These are phyloP conservation scores for Effrenium voratum DNA, from an alignment of 73 alveolate genomes.

Conservation along the genomic window DNA sequence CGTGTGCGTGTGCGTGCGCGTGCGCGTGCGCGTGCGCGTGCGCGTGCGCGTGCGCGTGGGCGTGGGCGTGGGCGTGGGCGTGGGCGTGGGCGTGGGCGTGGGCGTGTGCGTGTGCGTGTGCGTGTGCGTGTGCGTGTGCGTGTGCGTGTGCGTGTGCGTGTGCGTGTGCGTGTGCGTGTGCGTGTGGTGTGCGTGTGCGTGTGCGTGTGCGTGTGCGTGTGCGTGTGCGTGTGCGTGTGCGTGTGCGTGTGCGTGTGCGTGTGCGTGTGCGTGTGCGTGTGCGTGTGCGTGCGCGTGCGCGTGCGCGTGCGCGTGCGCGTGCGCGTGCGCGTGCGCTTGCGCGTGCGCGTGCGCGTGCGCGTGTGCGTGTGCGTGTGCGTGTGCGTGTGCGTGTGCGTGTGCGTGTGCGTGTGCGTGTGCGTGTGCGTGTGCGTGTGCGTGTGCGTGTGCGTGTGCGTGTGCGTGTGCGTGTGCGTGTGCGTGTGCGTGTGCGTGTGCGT, in stretches of 20 bases:
- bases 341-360: too few relatives aligned
- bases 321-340: too few relatives aligned
- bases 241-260: background rate
- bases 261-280: background rate
- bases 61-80: too few relatives aligned
- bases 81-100: too few relatives aligned
- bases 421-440: constrained; percentile 10
- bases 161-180: background rate
- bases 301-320: background rate
- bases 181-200: too few relatives aligned
- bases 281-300: background rate
- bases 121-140: background rate
- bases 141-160: background rate
- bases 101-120: background rate
- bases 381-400: constrained; percentile 10
- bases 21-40: constrained; percentile 10
- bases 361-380: constrained; percentile 10
- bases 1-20: constrained; percentile 15
- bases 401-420: constrained; percentile 13
- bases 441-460: constrained; percentile 10
- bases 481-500: constrained; percentile 10
- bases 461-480: constrained; percentile 13
- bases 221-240: background rate
- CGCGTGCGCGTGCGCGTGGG: background rate
- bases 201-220: background rate